phyloP scores from a whole-genome alignment of 805 yeast species.

The Tetrapisispora pingtungensis region DNA sequence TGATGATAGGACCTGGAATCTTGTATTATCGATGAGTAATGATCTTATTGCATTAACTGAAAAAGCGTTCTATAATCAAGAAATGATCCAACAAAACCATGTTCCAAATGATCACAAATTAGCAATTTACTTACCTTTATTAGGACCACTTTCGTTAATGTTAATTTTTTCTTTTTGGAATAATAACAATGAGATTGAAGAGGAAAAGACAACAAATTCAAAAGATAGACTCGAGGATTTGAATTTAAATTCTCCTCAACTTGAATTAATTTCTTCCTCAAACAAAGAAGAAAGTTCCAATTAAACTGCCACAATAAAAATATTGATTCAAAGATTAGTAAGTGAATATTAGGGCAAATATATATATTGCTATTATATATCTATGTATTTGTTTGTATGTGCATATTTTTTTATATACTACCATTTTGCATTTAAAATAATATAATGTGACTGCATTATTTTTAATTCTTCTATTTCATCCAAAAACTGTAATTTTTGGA shows the following conservation, averaged over 20 bases:
- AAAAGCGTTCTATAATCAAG: constrained; percentile 82
- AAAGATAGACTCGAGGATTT: not conserved
- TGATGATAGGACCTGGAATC: constrained; percentile 31
- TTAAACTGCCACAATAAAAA: not conserved
- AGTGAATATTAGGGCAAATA: constrained; percentile 6
- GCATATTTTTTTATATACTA: not conserved
- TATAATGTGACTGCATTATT: constrained; percentile 44
- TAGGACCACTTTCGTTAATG: constrained; percentile 68
- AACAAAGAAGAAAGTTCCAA: not conserved
- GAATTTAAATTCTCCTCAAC: not conserved
- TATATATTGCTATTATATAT: constrained; percentile 29
- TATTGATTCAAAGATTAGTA: not conserved
- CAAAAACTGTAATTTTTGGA: constrained; percentile 40
- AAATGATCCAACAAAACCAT: constrained; percentile 90
- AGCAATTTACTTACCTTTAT: constrained; percentile 83
- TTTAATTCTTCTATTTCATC: constrained; percentile 53
- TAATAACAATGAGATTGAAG: constrained; percentile 28
- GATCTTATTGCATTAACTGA: constrained; percentile 30
- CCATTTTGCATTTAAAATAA: constrained; percentile 30
- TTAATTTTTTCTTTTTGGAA: constrained; percentile 47
- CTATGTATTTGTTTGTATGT: not conserved
- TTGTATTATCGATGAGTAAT: constrained; percentile 53
- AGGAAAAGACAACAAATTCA: constrained; percentile 25
- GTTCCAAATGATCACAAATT: constrained; percentile 93
- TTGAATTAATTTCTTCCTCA: not conserved